A percentile compares a stretch with the other conserved stretches of the same genome.
phyloP scores from a whole-genome alignment of 208 protist genomes.

The Polymyxa betae region DNA sequence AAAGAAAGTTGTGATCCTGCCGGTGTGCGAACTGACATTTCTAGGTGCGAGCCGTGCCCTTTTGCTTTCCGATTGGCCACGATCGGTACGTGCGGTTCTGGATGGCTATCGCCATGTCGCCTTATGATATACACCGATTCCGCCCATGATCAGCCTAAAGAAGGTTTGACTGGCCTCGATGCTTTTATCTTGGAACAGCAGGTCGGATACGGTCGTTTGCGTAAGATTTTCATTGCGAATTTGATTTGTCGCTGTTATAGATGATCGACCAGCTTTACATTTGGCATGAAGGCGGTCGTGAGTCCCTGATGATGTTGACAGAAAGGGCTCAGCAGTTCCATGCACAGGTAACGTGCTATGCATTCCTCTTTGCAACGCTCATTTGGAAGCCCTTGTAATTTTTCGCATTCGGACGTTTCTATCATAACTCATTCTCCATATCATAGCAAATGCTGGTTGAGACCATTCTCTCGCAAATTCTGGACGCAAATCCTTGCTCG shows the following conservation, averaged over 20 bases:
- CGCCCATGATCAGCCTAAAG: background rate
- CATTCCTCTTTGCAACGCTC: too few relatives aligned
- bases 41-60: background rate
- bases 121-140: background rate
- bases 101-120: background rate
- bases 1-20: background rate
- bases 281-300: slow-evolving; percentile 17
- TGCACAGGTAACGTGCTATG: background rate
- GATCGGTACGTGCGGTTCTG: background rate
- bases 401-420: background rate
- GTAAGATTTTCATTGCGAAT: background rate
- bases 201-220: background rate
- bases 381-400: too few relatives aligned
- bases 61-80: background rate
- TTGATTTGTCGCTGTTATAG: background rate
- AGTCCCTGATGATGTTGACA: slow-evolving; percentile 37
- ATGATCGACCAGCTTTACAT: slow-evolving; percentile 39
- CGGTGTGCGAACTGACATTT: background rate
- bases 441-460: slow-evolving; percentile 39
- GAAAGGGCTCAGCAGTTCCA: background rate
- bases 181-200: slow-evolving; percentile 43
- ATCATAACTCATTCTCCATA: background rate
- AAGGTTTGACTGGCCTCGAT: background rate
- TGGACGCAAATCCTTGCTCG: background rate
- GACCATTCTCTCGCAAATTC: background rate